Evolutionary conservation across 1,139 yeast species (phyloP), one percentile per base, ranked within the genome.

Genomic region (Lodderomyces pseudojiufengensis): DNA sequence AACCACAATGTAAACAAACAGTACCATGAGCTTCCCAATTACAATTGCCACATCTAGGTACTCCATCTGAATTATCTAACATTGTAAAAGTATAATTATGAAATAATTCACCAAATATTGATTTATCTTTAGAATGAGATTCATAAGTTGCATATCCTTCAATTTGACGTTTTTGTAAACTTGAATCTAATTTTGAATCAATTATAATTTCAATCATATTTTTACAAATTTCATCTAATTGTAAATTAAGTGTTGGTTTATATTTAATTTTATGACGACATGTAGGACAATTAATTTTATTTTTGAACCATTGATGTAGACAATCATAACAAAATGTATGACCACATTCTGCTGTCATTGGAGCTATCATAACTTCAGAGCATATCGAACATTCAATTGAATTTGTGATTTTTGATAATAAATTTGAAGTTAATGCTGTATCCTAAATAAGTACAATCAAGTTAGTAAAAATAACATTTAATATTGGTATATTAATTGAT

Each of bases 1-100:
- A 57, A 3, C 76, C 76, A 51, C 86, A 80, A 45, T 77, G 76
- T 6, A 70, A 59, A 47, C 86, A 80, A 26, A 55, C 59, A 4
- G 65, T 57, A 0, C 82, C 81, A 43, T 67, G 72, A 3, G 84
- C 78, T 52, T 86, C 95, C 95, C 95, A 85, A 49, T 80, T 86
- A 54, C 95, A 86, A 38, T 74, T 70, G 2, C 86, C 78, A 52
- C 95, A 86, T 38, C 95, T 61, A 0, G 84, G 78, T 6, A 86
- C 88, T 2, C 90, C 92, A 53, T 86, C 95, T 18, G 79, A 80
- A 36, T 66, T 72, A 44, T 78, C 85, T 3, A 80, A 62, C 15
- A 73, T 54, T 0, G 80, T 78, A 24, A 68, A 55, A 1, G 77
- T 73, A 16, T 73, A 58, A 22, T 28, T 27, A 15, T 65, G 58